Evolutionary conservation across 495 filamentous ascomycete species (phyloP).

Genomic region (Penicillium turbatum): DNA sequence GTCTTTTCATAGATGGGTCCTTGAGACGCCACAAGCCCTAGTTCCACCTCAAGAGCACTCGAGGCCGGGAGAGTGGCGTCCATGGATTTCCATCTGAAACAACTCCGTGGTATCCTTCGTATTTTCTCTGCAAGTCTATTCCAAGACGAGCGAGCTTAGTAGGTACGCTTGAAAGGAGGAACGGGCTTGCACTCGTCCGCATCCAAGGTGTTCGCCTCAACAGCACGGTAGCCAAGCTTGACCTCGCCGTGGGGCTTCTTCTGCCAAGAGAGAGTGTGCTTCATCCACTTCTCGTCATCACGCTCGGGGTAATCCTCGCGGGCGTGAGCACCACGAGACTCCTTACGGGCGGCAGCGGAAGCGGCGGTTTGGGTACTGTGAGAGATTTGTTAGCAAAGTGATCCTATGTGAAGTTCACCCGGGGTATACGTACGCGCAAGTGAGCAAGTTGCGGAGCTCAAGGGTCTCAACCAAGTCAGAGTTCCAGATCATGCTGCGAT

Average conservation of each 20-base stretch:
- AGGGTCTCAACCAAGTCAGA: slow-evolving; percentile 93
- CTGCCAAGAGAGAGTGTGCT: slow-evolving; percentile 94
- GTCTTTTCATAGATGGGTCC: slow-evolving; percentile 36
- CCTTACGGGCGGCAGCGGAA: slow-evolving; percentile 82
- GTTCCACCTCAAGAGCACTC: slow-evolving; percentile 5
- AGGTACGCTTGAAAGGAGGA: slow-evolving; percentile 81
- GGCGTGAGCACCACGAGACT: slow-evolving; percentile 91
- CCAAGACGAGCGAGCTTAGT: slow-evolving; percentile 44
- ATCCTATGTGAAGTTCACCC: too few relatives aligned
- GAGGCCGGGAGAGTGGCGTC: slow-evolving; percentile 4
- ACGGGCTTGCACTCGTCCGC: slow-evolving; percentile 86
- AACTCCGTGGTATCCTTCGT: slow-evolving; percentile 20
- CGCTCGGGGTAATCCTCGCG: slow-evolving; percentile 92
- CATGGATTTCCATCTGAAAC: slow-evolving; percentile 17
- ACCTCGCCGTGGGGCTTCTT: slow-evolving; percentile 78
- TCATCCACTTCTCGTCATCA: slow-evolving; percentile 97
- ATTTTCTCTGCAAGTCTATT: slow-evolving; percentile 6
- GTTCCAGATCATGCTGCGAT: slow-evolving; percentile 99
- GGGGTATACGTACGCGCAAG: slow-evolving; percentile 71
- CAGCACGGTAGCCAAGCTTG: slow-evolving; percentile 71
- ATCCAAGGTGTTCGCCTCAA: slow-evolving; percentile 75
- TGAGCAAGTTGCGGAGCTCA: slow-evolving; percentile 87
- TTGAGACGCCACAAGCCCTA: slow-evolving; percentile 13
- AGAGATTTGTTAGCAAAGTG: slow-evolving; percentile 8
- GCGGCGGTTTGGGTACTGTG: slow-evolving; percentile 75